Evolutionary conservation across 257 asterid species (phyloP), one percentile per base, ranked within the genome.

Genomic region (Scutellaria baicalensis): DNA sequence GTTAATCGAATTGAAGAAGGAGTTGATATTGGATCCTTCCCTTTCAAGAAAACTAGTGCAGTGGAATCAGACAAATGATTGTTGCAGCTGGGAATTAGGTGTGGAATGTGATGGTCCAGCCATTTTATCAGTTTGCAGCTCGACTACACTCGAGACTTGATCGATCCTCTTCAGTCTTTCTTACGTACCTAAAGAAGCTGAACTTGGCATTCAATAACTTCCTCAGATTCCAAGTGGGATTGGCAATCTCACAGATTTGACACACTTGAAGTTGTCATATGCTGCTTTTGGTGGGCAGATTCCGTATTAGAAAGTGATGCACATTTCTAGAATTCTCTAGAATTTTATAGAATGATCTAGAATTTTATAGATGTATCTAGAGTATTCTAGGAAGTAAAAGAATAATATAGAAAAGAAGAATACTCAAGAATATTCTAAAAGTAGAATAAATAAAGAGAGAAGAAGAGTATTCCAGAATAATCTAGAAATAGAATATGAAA

Each of bases 51-150:
- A 79, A 60, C 75, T 85, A 48, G 78, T 57, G 59, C 56, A 44
- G 1, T 84, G 90, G 94, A 75, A 84, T 9, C 65, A 55, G 63
- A 66, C 67, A 39, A n/a, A 0, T 4, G 84, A 86, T 7, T 90
- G 90, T 68, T 88, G 97, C 83, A 13, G 9, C 0, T 88, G 96
- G 96, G 17, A 16, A n/a, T n/a, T n/a, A 6, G 87, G 96, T 56
- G 72, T 88, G 23, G 79, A 8, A n/a, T 91, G 92, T 63, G 87
- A 88, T 69, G 80, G 82, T 11, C 43, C 76, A 0, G 92, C 6
- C 85, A 49, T 18, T 86, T 86, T 45, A 75, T 67, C 36, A n/a
- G 66, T 4, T 77, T 90, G 36, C 76, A 84, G 59, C 82, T 88
- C 17, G 81, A 74, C 17, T 27, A 55, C 5, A 21, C 13, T 88